A percentile compares a stretch with the other conserved stretches of the same genome.
Conservation (phyloP, 2,329 filamentous ascomycete genomes). For the Arthroderma uncinatum region DNA sequence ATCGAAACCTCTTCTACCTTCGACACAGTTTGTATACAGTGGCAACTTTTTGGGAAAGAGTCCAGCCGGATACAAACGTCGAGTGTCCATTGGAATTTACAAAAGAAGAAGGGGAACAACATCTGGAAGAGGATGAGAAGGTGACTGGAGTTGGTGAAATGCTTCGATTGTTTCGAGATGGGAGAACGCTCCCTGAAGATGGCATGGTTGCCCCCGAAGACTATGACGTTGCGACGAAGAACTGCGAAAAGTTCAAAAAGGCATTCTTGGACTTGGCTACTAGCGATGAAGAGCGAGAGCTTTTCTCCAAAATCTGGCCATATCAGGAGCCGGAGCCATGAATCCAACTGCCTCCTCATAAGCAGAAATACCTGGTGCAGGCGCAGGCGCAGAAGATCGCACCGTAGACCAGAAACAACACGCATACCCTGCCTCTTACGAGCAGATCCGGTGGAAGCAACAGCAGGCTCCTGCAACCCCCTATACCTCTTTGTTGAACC, state of each 20-base stretch:
- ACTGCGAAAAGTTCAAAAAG: conserved; percentile 15
- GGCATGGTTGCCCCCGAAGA: conserved; percentile 2
- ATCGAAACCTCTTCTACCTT: conserved; percentile 25
- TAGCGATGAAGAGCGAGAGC: conserved; percentile 15
- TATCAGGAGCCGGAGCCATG: conserved; percentile 12
- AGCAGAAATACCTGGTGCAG: no score
- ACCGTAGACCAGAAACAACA: no score
- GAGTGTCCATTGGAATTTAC: conserved; percentile 11
- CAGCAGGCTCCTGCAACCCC: no score
- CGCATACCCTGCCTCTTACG: no score
- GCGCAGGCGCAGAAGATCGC: no score
- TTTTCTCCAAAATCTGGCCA: conserved; percentile 20
- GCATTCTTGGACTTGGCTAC: conserved; percentile 18
- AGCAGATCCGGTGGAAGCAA: no score
- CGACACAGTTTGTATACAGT: conserved; percentile 16
- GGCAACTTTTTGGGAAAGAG: conserved; percentile 17
- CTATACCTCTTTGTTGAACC: no score
- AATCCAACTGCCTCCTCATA: no score
- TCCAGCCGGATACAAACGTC: conserved; percentile 3
- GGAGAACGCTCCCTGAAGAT: not conserved
- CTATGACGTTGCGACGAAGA: not conserved
- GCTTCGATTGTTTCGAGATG: conserved; percentile 1
- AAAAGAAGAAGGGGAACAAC: conserved; percentile 13
- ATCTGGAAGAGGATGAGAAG: conserved; percentile 24
- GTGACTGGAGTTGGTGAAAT: conserved; percentile 23